phyloP scores from a whole-genome alignment of 1,284 basidiomycete genomes.

The Hymenochaete sp. region DNA sequence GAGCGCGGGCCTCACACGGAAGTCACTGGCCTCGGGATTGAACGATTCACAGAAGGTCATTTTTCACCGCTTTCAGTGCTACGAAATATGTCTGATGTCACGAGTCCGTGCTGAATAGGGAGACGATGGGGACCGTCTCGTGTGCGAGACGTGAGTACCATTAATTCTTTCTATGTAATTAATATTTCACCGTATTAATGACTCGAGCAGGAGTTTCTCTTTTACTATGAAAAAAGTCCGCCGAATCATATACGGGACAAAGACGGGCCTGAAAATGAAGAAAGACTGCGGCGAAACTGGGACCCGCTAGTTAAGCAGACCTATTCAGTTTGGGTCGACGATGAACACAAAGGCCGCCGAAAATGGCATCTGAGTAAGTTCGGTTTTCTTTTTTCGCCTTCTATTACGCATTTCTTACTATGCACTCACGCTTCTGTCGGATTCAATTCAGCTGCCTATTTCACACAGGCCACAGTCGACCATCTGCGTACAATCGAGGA shows the following conservation, averaged over 20 bases:
- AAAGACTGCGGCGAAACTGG: constrained; percentile 16
- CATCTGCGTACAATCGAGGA: constrained; percentile 17
- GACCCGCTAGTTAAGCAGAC: constrained; percentile 35
- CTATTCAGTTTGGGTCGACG: constrained; percentile 33
- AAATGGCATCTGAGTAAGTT: constrained; percentile 38
- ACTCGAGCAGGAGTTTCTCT: constrained; percentile 32
- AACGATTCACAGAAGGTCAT: constrained; percentile 36
- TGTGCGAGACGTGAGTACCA: constrained; percentile 29
- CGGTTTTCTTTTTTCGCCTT: constrained; percentile 7
- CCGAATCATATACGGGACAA: constrained; percentile 20
- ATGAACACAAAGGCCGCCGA: constrained; percentile 24
- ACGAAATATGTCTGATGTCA: too few relatives aligned
- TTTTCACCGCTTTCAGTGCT: too few relatives aligned
- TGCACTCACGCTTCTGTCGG: not conserved
- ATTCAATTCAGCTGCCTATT: constrained; percentile 31
- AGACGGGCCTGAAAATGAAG: constrained; percentile 19
- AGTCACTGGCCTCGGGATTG: constrained; percentile 33
- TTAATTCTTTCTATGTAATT: constrained; percentile 6
- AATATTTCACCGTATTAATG: constrained; percentile 1
- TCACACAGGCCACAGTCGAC: constrained; percentile 26
- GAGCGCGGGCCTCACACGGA: constrained; percentile 32
- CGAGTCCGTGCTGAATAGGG: too few relatives aligned
- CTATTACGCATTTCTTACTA: constrained; percentile 2
- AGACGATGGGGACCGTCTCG: constrained; percentile 33
- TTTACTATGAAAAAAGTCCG: constrained; percentile 33